Evolutionary conservation across 225 moss, liverwort and hornwort species (phyloP), one percentile per base, ranked within the genome.

Genomic region (Lunularia cruciata): DNA sequence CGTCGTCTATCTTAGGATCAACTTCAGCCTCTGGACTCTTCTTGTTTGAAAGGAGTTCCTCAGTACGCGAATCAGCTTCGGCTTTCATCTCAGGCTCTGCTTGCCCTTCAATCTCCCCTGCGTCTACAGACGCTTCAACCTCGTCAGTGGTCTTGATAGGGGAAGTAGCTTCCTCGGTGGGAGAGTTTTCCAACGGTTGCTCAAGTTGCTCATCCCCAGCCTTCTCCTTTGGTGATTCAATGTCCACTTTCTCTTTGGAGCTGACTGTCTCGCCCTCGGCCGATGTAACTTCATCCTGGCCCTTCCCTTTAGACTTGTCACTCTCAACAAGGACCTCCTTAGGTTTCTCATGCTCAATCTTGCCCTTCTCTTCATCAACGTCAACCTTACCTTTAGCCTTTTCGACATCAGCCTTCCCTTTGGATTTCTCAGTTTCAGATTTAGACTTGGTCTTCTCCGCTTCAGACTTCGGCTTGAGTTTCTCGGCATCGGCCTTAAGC

Each of bases 1-100:
- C 80, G 18, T 78, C 69, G 2, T 66, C 69, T 42, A 65, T 72
- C 31, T 47, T 72, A 8, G 60, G 52, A 27, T 60, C 67, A 52
- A 40, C 61, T 20, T 72, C 52, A 15, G 55, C 42, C 16, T 64
- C 64, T 0, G 4, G 23, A 26, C 28, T 47, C 22, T 64, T 64
- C 2, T 31, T 30, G 14, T 47, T 14, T 31, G 31, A 46, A 26
- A 36, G 9, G 26, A 22, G 9, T 16, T 64, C 43, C 9, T 42
- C 43, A 8, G 27, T 46, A 25, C 42, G 45, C 23, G 64, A 25
- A 42, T 64, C 64, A 27, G 75, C 45, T 46, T 64, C 79, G 27
- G 32, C 67, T 47, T 51, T 60, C 64, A 34, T 59, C 35, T 59
- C 66, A 2, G 73, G 40, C 33, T 58, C 57, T 14, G 58, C 38